phyloP scores from a whole-genome alignment of 1,284 basidiomycete genomes.

The Irpex sp. region DNA sequence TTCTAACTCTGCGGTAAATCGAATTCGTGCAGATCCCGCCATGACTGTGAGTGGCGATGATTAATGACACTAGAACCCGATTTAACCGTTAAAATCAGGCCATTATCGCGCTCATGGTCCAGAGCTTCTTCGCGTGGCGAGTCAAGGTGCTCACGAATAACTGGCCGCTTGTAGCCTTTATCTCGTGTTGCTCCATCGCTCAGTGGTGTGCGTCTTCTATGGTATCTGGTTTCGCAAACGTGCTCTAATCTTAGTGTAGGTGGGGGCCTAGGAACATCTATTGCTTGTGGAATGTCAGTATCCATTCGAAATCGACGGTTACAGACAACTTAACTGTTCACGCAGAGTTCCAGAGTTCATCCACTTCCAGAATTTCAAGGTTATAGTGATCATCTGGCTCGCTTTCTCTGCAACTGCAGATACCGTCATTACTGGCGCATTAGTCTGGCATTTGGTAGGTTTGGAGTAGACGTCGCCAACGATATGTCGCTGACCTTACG shows the following conservation, averaged over 20 bases:
- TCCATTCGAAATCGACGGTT: neutral
- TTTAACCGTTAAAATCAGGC: constrained; percentile 18
- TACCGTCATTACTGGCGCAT: constrained; percentile 24
- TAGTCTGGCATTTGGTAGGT: constrained; percentile 29
- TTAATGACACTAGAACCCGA: neutral
- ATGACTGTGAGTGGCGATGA: constrained; percentile 22
- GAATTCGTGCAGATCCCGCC: constrained; percentile 22
- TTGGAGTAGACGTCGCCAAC: neutral
- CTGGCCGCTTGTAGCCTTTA: constrained; percentile 20
- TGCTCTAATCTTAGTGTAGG: constrained; percentile 14
- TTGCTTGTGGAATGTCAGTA: constrained; percentile 26
- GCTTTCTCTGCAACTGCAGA: constrained; percentile 29
- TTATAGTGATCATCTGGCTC: constrained; percentile 33
- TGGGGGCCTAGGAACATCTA: constrained; percentile 29
- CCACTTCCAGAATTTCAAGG: constrained; percentile 31
- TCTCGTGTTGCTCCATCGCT: constrained; percentile 23
- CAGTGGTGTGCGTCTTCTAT: constrained; percentile 24
- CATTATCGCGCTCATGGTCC: constrained; percentile 33
- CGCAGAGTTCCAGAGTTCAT: constrained; percentile 24
- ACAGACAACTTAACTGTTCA: neutral
- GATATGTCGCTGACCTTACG: neutral
- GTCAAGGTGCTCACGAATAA: constrained; percentile 32
- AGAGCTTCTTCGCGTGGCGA: constrained; percentile 40
- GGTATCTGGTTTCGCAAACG: neutral
- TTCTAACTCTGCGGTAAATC: neutral